phyloP scores from a whole-genome alignment of 176 grass and related monocot species.

The Metroxylon sagu region DNA sequence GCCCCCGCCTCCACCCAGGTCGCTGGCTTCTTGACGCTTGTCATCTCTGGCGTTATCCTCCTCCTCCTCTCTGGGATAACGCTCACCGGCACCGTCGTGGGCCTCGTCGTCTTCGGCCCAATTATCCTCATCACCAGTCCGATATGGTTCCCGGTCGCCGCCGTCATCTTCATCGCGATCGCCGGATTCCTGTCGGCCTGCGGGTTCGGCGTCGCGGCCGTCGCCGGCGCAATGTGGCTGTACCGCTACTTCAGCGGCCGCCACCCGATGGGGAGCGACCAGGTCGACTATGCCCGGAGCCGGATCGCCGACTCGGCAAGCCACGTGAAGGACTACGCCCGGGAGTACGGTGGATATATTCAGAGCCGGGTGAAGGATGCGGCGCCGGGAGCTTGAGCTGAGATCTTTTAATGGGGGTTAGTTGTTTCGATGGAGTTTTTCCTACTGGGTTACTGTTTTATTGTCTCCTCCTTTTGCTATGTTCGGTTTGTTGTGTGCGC shows the following conservation, averaged over 20 bases:
- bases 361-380: conserved; percentile 52
- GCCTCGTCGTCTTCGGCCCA: conserved; percentile 45
- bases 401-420: too few species aligned
- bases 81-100: conserved; percentile 47
- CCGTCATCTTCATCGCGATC: conserved; percentile 10
- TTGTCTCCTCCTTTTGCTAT: too few species aligned
- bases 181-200: conserved; percentile 36
- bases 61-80: conserved; percentile 49
- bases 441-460: too few species aligned
- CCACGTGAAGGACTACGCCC: conserved; percentile 56
- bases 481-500: too few species aligned
- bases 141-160: conserved; percentile 40
- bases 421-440: too few species aligned
- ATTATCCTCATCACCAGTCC: conserved; percentile 51
- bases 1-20: conserved; percentile 46
- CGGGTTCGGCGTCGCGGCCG: conserved; percentile 26
- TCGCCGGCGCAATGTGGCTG: conserved; percentile 47
- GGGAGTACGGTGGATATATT: conserved; percentile 52
- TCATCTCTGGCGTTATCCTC: conserved; percentile 35
- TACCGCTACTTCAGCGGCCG: conserved; percentile 39
- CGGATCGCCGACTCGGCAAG: conserved; percentile 54
- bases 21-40: conserved; percentile 43
- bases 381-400: conserved; percentile 36
- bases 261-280: conserved; percentile 65
- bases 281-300: conserved; percentile 81